These are phyloP conservation scores for Suillus sp. DNA, from an alignment of 768 basidiomycete species.

Conservation along the genomic window DNA sequence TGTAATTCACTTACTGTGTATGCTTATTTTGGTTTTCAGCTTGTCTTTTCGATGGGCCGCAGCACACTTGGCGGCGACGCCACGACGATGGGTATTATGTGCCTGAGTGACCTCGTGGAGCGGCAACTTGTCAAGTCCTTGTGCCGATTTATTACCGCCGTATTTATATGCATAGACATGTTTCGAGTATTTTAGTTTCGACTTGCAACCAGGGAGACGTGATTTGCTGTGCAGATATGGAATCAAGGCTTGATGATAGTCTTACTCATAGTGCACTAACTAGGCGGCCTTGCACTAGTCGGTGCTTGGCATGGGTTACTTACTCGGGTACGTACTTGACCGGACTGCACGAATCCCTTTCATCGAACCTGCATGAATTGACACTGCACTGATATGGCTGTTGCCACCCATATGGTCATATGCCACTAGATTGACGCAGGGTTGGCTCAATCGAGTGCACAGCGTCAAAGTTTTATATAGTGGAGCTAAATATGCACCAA, in stretches of 20 bases:
- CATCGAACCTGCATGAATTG: too few relatives aligned
- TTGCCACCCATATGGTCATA: too few relatives aligned
- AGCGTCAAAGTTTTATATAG: not conserved
- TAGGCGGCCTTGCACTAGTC: not conserved
- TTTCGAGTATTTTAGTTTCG: not conserved
- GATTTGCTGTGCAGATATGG: not conserved
- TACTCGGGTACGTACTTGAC: not conserved
- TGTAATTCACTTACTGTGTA: slow-evolving; percentile 3
- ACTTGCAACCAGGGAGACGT: not conserved
- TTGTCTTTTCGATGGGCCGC: not conserved
- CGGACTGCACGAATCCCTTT: too few relatives aligned
- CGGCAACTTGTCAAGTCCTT: not conserved
- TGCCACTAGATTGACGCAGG: not conserved
- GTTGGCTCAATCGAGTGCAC: not conserved
- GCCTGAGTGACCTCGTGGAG: not conserved
- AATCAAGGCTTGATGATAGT: not conserved
- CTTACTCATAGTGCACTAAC: not conserved
- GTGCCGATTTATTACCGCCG: not conserved
- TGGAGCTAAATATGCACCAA: not conserved
- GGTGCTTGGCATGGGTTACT: slow-evolving; percentile 2
- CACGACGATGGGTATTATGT: not conserved
- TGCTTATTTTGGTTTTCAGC: slow-evolving; percentile 3
- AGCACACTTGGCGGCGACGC: not conserved
- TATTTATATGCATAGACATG: not conserved
- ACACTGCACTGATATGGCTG: too few relatives aligned